These are phyloP conservation scores for Myrica gale DNA, from an alignment of 306 rosid genomes.

Conservation along the genomic window DNA sequence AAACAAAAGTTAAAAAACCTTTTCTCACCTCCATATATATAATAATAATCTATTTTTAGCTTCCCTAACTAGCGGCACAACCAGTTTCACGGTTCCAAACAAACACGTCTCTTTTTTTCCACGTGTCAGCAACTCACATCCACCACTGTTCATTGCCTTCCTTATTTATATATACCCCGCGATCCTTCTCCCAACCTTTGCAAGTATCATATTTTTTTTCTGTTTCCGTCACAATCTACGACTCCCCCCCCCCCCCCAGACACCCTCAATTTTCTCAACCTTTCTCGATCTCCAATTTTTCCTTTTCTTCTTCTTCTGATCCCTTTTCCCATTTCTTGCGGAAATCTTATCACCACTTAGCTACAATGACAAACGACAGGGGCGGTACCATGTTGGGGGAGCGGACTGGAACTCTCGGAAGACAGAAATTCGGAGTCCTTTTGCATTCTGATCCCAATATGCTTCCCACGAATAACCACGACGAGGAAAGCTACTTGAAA, in stretches of 20 bases:
- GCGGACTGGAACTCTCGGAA: conserved; percentile 3
- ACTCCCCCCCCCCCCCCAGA: too few relatives aligned
- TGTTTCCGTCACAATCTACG: not conserved
- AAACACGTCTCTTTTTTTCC: not conserved
- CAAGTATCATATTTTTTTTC: not conserved
- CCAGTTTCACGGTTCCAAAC: conserved; percentile 31
- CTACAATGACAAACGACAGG: conserved; percentile 47
- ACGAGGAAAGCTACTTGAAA: not conserved
- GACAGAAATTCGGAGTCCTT: conserved; percentile 49
- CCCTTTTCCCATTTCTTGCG: not conserved
- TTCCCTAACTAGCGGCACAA: conserved; percentile 38
- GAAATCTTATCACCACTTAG: not conserved
- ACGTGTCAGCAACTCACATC: conserved; percentile 44
- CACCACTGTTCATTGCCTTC: conserved; percentile 11
- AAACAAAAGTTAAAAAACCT: not conserved
- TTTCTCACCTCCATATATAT: not conserved
- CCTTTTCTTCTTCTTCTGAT: too few relatives aligned
- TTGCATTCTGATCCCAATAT: conserved; percentile 52
- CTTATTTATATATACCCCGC: conserved; percentile 26
- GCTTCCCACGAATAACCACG: not conserved
- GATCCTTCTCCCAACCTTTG: conserved; percentile 13
- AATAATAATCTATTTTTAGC: conserved; percentile 6
- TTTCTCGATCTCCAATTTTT: not conserved
- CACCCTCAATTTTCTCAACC: not conserved
- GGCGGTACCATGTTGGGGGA: conserved; percentile 45